Percentiles rank a stretch among this genome's conserved stretches.
phyloP scores from a whole-genome alignment of 2,329 filamentous ascomycete species.

The Sclerotiophoma versabilis region DNA sequence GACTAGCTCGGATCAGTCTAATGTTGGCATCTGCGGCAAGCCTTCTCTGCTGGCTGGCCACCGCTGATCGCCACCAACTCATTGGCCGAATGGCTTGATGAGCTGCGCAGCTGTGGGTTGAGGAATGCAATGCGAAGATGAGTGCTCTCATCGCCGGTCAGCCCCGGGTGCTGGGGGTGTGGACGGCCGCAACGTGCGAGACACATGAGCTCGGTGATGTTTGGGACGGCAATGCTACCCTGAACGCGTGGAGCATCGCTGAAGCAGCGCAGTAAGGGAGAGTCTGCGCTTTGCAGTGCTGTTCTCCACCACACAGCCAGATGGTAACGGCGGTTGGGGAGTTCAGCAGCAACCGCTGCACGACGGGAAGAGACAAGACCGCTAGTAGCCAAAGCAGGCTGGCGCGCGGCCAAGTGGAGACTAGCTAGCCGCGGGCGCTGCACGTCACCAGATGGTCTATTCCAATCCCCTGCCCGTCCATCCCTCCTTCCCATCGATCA shows the following conservation, averaged over 20 bases:
- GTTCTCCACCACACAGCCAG: conserved; percentile 20
- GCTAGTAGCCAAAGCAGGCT: conserved; percentile 28
- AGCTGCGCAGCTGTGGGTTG: conserved; percentile 36
- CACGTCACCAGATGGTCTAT: conserved; percentile 43
- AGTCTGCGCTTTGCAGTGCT: conserved; percentile 17
- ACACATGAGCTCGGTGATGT: conserved; percentile 38
- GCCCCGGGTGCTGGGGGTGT: conserved; percentile 34
- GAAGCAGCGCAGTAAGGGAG: conserved; percentile 28
- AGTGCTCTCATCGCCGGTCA: conserved; percentile 34
- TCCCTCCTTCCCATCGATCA: conserved; percentile 28
- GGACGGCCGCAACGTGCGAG: conserved; percentile 45
- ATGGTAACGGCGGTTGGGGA: conserved; percentile 27
- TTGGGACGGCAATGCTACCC: conserved; percentile 40
- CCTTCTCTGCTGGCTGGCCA: conserved; percentile 26
- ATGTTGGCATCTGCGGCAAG: conserved; percentile 38
- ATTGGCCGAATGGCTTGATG: conserved; percentile 27
- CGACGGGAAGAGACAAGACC: conserved; percentile 28
- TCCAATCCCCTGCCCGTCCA: conserved; percentile 30
- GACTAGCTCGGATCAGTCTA: conserved; percentile 31
- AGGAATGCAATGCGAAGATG: conserved; percentile 45
- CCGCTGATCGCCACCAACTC: conserved; percentile 18
- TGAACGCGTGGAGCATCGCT: conserved; percentile 32
- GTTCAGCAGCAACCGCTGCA: conserved; percentile 26
- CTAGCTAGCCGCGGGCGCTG: conserved; percentile 41
- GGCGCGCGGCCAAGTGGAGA: conserved; percentile 30